Percentiles rank a stretch among this genome's conserved stretches.
These are phyloP conservation scores for Pseudovirgaria hyperparasitica DNA, from an alignment of 2,329 filamentous ascomycete species.

Conservation along the genomic window DNA sequence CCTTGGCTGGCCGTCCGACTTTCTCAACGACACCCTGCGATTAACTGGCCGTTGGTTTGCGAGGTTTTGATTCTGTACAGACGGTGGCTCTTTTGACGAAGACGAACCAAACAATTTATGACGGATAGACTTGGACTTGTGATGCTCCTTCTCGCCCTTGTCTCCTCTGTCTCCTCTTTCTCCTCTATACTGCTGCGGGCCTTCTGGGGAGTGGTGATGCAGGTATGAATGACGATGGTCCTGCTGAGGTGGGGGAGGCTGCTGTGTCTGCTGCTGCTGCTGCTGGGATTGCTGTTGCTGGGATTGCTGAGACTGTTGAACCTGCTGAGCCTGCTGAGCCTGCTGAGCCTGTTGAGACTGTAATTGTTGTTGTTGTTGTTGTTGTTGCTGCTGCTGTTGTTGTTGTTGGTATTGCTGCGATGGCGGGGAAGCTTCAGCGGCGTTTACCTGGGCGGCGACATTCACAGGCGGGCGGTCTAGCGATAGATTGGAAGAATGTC, in stretches of 20 bases:
- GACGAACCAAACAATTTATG: constrained; percentile 3
- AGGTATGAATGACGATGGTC: too few relatives aligned
- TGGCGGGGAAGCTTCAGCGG: constrained; percentile 8
- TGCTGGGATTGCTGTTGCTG: constrained; percentile 12
- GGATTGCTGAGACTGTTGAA: too few relatives aligned
- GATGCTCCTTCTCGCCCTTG: constrained; percentile 18
- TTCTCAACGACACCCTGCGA: constrained; percentile 22
- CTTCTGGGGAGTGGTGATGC: constrained; percentile 13
- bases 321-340: too few relatives aligned
- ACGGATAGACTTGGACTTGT: constrained; percentile 9
- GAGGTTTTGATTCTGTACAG: too few relatives aligned
- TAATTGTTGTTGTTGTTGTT: too few relatives aligned
- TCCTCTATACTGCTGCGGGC: too few relatives aligned
- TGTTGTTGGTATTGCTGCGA: constrained; percentile 12
- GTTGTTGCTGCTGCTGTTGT: constrained; percentile 9
- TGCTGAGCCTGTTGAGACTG: constrained; percentile 19
- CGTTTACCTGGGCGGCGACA: constrained; percentile 12
- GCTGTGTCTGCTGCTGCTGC: constrained; percentile 16
- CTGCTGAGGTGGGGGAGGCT: too few relatives aligned
- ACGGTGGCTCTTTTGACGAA: neutral
- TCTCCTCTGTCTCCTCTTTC: too few relatives aligned
- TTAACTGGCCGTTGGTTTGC: constrained; percentile 18
- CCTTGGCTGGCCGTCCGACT: constrained; percentile 17
- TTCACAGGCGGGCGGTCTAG: constrained; percentile 16
- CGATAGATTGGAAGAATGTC: constrained; percentile 17